phyloP scores from a whole-genome alignment of 1,284 basidiomycete genomes.

The Golubevia pallescens region DNA sequence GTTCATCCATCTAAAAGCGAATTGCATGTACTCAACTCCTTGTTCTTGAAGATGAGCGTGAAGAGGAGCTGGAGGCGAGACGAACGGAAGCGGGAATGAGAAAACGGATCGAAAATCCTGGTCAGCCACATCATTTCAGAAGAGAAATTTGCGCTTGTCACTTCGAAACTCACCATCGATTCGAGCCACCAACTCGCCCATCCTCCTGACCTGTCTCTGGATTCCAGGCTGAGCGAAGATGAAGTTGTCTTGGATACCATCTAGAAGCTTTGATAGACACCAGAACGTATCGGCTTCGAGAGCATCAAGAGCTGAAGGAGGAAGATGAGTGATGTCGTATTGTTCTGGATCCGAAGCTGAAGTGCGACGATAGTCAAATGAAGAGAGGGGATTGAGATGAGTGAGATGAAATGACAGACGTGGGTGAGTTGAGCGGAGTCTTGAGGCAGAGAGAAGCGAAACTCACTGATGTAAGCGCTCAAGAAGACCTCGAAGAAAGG shows the following conservation, averaged over 20 bases:
- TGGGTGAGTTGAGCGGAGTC: constrained; percentile 25
- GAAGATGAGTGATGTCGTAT: constrained; percentile 50
- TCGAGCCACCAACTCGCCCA: constrained; percentile 50
- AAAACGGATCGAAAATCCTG: background rate
- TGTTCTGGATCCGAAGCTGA: constrained; percentile 20
- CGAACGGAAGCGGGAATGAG: background rate
- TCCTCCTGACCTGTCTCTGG: constrained; percentile 49
- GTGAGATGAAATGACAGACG: background rate
- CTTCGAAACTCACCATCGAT: constrained; percentile 40
- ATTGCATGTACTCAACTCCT: constrained; percentile 63
- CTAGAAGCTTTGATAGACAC: constrained; percentile 58
- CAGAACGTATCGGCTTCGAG: constrained; percentile 63
- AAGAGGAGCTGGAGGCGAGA: constrained; percentile 30
- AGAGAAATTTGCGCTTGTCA: background rate
- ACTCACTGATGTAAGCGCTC: constrained; percentile 43
- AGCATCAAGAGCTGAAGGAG: constrained; percentile 40
- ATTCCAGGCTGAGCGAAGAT: constrained; percentile 62
- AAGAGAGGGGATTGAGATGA: background rate
- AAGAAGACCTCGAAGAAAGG: constrained; percentile 63
- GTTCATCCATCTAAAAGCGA: constrained; percentile 64
- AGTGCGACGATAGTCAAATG: background rate
- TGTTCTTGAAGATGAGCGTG: constrained; percentile 54
- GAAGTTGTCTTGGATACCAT: constrained; percentile 64
- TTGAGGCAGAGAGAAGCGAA: constrained; percentile 1
- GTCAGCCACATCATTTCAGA: background rate